Conservation (phyloP, 352 stramenopile species). For the Phytophthora foliorum region DNA sequence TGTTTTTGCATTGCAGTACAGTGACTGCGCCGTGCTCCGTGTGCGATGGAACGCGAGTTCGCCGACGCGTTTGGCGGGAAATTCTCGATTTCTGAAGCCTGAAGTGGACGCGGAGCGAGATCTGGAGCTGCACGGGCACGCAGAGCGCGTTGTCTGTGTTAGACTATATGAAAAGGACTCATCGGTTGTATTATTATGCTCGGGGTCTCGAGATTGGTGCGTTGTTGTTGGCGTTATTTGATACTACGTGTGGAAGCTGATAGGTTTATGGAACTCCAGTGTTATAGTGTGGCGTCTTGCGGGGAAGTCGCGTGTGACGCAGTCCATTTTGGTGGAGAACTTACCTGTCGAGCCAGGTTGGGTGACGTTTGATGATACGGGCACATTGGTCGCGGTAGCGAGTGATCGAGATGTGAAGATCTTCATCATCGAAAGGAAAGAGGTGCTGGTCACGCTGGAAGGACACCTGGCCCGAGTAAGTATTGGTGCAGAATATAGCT, state of each 20-base stretch:
- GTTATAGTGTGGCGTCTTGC: conserved; percentile 73
- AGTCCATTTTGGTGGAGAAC: conserved; percentile 55
- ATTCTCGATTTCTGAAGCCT: conserved; percentile 24
- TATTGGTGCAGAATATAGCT: neutral
- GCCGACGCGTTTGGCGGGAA: neutral
- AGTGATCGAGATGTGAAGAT: conserved; percentile 65
- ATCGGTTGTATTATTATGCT: conserved; percentile 50
- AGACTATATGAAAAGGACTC: conserved; percentile 33
- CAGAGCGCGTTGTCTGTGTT: conserved; percentile 53
- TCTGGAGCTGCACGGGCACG: conserved; percentile 65
- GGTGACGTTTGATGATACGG: conserved; percentile 74
- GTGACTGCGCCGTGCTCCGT: conserved; percentile 57
- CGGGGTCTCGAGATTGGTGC: conserved; percentile 75
- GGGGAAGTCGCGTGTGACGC: conserved; percentile 30
- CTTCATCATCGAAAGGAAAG: conserved; percentile 57
- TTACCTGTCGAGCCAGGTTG: conserved; percentile 51
- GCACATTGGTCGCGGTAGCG: conserved; percentile 65
- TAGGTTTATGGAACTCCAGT: conserved; percentile 29
- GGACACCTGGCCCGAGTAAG: conserved; percentile 69
- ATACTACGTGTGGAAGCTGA: neutral
- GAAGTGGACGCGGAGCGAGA: conserved; percentile 37
- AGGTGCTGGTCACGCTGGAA: conserved; percentile 75
- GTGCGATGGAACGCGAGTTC: conserved; percentile 43
- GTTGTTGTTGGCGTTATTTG: neutral
- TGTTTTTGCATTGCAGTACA: conserved; percentile 60